Percentiles rank a stretch among this genome's conserved stretches.
Evolutionary conservation across 768 basidiomycete genomes (phyloP).

Genomic region (Russula sp.): DNA sequence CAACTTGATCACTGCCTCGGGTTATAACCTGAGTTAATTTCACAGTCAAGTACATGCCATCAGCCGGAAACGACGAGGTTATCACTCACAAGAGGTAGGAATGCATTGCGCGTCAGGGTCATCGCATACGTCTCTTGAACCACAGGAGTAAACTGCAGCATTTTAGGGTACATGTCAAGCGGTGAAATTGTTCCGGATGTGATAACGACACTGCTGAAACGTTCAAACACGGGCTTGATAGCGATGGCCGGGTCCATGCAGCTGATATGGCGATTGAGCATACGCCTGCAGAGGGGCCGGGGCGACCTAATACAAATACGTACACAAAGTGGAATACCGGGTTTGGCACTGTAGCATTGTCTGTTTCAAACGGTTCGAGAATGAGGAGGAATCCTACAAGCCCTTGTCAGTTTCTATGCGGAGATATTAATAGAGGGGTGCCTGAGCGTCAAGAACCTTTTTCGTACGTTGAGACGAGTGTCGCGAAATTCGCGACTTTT

Average conservation of each 20-base stretch:
- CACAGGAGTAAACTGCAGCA: slow-evolving; percentile 96
- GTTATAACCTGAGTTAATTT: slow-evolving; percentile 73
- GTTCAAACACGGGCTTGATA: slow-evolving; percentile 96
- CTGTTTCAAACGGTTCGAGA: slow-evolving; percentile 96
- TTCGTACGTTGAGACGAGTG: slow-evolving; percentile 95
- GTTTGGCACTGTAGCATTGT: slow-evolving; percentile 97
- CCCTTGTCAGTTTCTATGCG: background rate
- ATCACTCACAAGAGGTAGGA: slow-evolving; percentile 76
- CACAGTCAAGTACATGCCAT: slow-evolving; percentile 6
- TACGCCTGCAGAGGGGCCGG: slow-evolving; percentile 9
- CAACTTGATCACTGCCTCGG: slow-evolving; percentile 95
- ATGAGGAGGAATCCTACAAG: slow-evolving; percentile 86
- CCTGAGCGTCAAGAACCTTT: slow-evolving; percentile 51
- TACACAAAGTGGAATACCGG: slow-evolving; percentile 98
- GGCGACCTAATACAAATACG: slow-evolving; percentile 25
- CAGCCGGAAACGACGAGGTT: background rate
- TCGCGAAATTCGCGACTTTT: slow-evolving; percentile 94
- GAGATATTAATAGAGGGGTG: background rate
- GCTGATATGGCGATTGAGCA: slow-evolving; percentile 37
- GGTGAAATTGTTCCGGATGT: slow-evolving; percentile 98
- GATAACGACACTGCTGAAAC: slow-evolving; percentile 97
- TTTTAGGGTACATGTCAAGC: slow-evolving; percentile 99
- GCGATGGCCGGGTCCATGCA: slow-evolving; percentile 97
- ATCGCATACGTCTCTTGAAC: slow-evolving; percentile 97
- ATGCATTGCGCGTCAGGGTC: slow-evolving; percentile 94